phyloP scores from a whole-genome alignment of 106 monocot genomes.

The Platanthera zijinensis region DNA sequence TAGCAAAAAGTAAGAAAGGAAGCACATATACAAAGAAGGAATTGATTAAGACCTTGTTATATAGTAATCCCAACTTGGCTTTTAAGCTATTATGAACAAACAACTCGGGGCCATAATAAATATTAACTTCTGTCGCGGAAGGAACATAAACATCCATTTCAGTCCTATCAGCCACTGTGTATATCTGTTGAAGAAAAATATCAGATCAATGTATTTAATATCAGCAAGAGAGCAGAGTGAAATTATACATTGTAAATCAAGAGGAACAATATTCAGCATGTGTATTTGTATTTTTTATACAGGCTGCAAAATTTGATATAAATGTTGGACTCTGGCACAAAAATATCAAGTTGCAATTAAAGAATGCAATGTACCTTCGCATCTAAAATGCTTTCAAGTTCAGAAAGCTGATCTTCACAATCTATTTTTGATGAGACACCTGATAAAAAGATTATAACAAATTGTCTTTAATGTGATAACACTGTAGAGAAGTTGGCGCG shows the following conservation, averaged over 20 bases:
- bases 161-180: conserved; percentile 51
- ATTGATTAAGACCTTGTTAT: conserved; percentile 30
- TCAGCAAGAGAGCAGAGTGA: background rate
- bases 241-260: background rate
- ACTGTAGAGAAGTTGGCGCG: too few relatives aligned
- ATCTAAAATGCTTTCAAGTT: conserved; percentile 73
- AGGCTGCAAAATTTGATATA: background rate
- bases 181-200: conserved; percentile 45
- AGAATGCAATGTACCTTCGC: conserved; percentile 41
- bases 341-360: conserved; percentile 4
- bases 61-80: conserved; percentile 28
- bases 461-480: background rate
- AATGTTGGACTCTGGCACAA: background rate
- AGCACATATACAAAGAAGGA: conserved; percentile 1
- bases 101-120: conserved; percentile 48
- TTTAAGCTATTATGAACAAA: conserved; percentile 39
- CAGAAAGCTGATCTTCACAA: conserved; percentile 63
- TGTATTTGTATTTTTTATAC: background rate
- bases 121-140: conserved; percentile 46
- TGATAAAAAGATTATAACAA: conserved; percentile 16
- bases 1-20: background rate
- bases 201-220: background rate
- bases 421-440: conserved; percentile 59
- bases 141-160: conserved; percentile 58
- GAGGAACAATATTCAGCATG: background rate